A percentile compares a stretch with the other conserved stretches of the same genome.
phyloP scores from a whole-genome alignment of 805 yeast genomes.

The Suhomyces sp. region DNA sequence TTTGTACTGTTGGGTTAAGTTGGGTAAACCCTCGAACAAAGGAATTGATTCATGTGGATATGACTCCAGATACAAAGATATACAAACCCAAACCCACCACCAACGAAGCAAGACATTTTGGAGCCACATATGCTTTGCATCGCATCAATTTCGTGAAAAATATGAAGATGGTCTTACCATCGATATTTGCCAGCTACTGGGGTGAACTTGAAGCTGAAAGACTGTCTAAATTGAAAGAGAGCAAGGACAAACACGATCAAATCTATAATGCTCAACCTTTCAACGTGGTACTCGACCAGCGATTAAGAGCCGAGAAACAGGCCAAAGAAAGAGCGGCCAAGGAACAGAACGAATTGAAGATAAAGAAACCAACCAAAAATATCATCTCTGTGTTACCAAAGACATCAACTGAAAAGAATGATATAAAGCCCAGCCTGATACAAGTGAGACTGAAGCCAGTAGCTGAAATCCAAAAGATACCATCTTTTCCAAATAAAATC shows the following conservation, averaged over 20 bases:
- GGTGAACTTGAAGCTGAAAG: conserved; percentile 63
- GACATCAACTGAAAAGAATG: conserved; percentile 4
- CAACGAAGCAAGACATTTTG: conserved; percentile 84
- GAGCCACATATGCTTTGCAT: conserved; percentile 86
- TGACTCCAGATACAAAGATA: conserved; percentile 51
- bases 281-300: conserved; percentile 56
- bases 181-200: conserved; percentile 81
- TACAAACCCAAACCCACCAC: conserved; percentile 74
- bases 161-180: conserved; percentile 83
- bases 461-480: neutral
- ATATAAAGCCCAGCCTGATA: conserved; percentile 15
- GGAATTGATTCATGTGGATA: conserved; percentile 56
- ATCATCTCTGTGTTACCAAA: conserved; percentile 22
- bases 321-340: conserved; percentile 49
- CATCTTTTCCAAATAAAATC: conserved; percentile 49
- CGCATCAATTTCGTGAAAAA: conserved; percentile 79
- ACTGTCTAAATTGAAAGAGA: conserved; percentile 43
- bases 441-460: neutral
- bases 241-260: conserved; percentile 48
- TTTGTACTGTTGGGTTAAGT: conserved; percentile 62
- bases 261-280: conserved; percentile 78
- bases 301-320: conserved; percentile 42
- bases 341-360: conserved; percentile 50
- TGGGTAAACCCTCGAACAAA: conserved; percentile 82
- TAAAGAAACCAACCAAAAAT: conserved; percentile 45